Evolutionary conservation across 345 rosid species (phyloP), one percentile per base, ranked within the genome.

Genomic region (Rhodamnia argentea): DNA sequence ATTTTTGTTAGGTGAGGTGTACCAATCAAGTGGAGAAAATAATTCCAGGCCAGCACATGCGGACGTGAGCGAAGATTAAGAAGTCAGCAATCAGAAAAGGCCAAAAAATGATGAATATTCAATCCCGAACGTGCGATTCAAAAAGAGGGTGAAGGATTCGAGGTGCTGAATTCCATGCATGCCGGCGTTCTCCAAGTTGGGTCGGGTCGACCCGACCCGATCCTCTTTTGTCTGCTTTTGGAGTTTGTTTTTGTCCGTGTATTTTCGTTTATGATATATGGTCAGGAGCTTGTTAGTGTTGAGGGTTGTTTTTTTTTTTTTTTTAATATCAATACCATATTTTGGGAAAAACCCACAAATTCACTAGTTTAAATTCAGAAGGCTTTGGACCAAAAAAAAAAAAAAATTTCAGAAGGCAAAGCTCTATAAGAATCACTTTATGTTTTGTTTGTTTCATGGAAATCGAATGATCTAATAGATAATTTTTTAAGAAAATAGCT

Each of bases 21-120:
- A 47, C 64, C 90, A 47, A 86, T 87, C 90, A 84, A 64, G 3
- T 37, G 40, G 40, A 37, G 44, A 20, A 70, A 22, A 32, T 70
- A 40, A 70, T 32, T 18, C 81, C 7, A 37, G 83, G 86, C 89
- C 87, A 82, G 86, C 89, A 60, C 90, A 84, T 87, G 88, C 83
- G 15, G 55, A 84, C 60, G 18, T 10, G 20, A 10, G 76, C 82
- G 22, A 74, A 13, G 24, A 5, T 1, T 75, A 42, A 74, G 51
- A 26, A 60, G 70, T 37, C 89, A n/a, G 76, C 54, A 58, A 81
- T 57, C 42, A 83, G 42, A 6, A 13, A 13, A 20, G 8, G 22
- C n/a, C n/a, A 3, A 5, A 3, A 70, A 9, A 18, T 3, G 47
- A 70, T 10, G 81, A 18, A 37, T 70, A 0, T 9, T 70, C 81